Evolutionary conservation across 306 rosid genomes (phyloP).

Genomic region (Rosa chinensis): DNA sequence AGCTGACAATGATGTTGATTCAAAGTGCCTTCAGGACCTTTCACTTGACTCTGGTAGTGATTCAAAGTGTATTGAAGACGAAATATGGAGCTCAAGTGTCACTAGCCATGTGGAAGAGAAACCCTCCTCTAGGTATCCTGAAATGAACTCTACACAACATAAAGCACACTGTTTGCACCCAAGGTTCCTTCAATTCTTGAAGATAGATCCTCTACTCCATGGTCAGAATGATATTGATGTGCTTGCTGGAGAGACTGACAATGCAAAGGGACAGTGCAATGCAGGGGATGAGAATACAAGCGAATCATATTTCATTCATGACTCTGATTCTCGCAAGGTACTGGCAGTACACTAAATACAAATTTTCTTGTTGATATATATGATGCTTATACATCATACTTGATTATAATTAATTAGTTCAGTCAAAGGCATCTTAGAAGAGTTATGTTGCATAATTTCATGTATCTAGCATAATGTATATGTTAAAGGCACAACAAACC

Average conservation of each 20-base stretch:
- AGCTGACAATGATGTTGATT: not conserved
- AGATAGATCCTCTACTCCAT: constrained; percentile 34
- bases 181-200: constrained; percentile 29
- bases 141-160: not conserved
- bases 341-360: too few relatives aligned
- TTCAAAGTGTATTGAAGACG: constrained; percentile 18
- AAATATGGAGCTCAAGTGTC: not conserved
- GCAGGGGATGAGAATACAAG: not conserved
- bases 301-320: too few relatives aligned
- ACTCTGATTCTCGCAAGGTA: too few relatives aligned
- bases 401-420: too few relatives aligned
- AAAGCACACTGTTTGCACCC: not conserved
- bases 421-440: too few relatives aligned
- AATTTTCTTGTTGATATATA: too few relatives aligned
- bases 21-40: constrained; percentile 12
- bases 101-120: not conserved
- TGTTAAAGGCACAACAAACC: too few relatives aligned
- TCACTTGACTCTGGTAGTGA: not conserved
- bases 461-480: too few relatives aligned
- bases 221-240: constrained; percentile 3
- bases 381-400: too few relatives aligned
- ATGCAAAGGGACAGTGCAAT: constrained; percentile 9
- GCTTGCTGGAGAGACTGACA: constrained; percentile 5
- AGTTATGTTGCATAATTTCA: too few relatives aligned
- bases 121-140: constrained; percentile 10